phyloP scores from a whole-genome alignment of 306 rosid species.

The Prunus mume region DNA sequence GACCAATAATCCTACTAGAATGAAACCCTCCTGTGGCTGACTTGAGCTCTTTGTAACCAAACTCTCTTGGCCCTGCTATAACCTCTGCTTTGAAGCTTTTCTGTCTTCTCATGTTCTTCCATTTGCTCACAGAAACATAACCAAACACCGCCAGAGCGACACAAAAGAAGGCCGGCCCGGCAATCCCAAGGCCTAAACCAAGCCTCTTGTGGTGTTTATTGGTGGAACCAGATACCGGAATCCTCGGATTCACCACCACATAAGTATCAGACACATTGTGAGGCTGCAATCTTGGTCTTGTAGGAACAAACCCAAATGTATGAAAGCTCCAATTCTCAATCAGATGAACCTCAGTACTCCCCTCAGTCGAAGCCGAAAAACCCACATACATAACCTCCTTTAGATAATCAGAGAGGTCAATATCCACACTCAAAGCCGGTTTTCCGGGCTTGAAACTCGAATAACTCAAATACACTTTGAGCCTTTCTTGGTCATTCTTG shows the following conservation, averaged over 20 bases:
- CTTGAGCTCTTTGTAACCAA: slow-evolving; percentile 59
- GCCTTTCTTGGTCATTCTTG: slow-evolving; percentile 32
- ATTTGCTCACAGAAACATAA: slow-evolving; percentile 41
- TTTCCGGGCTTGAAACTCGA: slow-evolving; percentile 39
- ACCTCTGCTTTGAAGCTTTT: slow-evolving; percentile 47
- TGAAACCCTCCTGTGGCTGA: slow-evolving; percentile 71
- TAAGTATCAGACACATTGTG: slow-evolving; percentile 58
- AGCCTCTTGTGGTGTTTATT: slow-evolving; percentile 23
- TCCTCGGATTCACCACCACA: slow-evolving; percentile 23
- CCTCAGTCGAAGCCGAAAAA: slow-evolving; percentile 61
- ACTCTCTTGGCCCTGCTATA: slow-evolving; percentile 63
- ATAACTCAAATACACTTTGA: slow-evolving; percentile 54
- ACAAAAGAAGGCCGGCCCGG: slow-evolving; percentile 47
- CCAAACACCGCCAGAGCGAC: slow-evolving; percentile 43
- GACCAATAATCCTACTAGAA: slow-evolving; percentile 60
- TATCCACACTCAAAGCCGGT: slow-evolving; percentile 39
- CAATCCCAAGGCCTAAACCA: slow-evolving; percentile 51
- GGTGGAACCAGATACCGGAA: slow-evolving; percentile 20
- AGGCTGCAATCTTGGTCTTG: slow-evolving; percentile 22
- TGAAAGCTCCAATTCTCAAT: slow-evolving; percentile 65
- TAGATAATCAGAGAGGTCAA: slow-evolving; percentile 50
- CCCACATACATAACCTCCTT: slow-evolving; percentile 46
- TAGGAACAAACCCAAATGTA: slow-evolving; percentile 41
- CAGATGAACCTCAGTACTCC: slow-evolving; percentile 68
- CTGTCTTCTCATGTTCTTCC: slow-evolving; percentile 31